Conservation (phyloP, 129 eudicot genomes). For the Flaveria bidentis region DNA sequence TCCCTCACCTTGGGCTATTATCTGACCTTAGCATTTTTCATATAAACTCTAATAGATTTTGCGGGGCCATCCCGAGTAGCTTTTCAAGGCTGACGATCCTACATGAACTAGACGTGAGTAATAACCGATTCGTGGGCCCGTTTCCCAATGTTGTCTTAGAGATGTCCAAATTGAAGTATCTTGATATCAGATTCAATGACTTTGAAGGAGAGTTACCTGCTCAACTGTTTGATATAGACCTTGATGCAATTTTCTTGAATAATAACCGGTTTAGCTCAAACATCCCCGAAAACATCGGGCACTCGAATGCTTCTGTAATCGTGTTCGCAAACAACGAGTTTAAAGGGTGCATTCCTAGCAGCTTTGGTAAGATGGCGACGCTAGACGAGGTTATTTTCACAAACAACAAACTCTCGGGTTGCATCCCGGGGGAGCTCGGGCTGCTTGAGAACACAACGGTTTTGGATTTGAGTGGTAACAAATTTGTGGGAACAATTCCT, state of each 20-base stretch:
- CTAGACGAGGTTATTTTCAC: constrained; percentile 52
- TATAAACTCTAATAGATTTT: constrained; percentile 72
- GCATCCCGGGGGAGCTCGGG: constrained; percentile 67
- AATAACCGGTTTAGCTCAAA: constrained; percentile 53
- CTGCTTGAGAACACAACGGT: constrained; percentile 52
- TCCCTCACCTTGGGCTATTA: constrained; percentile 53
- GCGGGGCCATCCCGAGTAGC: constrained; percentile 58
- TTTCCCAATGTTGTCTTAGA: constrained; percentile 56
- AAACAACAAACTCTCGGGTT: constrained; percentile 51
- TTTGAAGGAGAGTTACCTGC: constrained; percentile 68
- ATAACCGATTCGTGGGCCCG: constrained; percentile 68
- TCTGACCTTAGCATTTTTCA: constrained; percentile 64
- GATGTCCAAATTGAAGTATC: constrained; percentile 55
- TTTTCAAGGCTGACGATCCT: constrained; percentile 44
- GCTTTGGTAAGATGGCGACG: constrained; percentile 55
- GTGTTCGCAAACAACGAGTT: constrained; percentile 67
- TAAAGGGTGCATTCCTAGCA: constrained; percentile 64
- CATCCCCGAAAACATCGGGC: constrained; percentile 78
- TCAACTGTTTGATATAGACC: constrained; percentile 56
- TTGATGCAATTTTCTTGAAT: constrained; percentile 77
- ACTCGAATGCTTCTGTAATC: constrained; percentile 70
- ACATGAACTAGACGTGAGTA: constrained; percentile 73
- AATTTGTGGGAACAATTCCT: constrained; percentile 53
- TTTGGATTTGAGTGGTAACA: constrained; percentile 46
- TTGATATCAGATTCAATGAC: constrained; percentile 67